Evolutionary conservation across 2,329 filamentous ascomycete species (phyloP), one percentile per base, ranked within the genome.

Genomic region (Corynespora cassiicola): DNA sequence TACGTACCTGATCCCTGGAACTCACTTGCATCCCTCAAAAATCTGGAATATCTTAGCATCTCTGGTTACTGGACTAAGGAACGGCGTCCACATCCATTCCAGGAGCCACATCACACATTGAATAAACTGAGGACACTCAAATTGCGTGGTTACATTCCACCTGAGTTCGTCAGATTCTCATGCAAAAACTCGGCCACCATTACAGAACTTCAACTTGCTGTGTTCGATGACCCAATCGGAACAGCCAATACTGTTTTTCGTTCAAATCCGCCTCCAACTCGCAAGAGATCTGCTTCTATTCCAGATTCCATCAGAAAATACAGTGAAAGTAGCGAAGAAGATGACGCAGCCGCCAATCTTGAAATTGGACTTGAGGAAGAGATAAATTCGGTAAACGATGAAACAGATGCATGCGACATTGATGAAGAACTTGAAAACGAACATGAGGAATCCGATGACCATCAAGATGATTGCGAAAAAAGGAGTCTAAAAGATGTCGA

Each of bases 41-140:
- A 50, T 30, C 22, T 52, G 6, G 42, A 47, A 16, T 44, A 50
- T 39, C 34, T 52, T 2, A 45, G 50, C 15, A 31, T 52, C 2
- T 35, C 34, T 2, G 36, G 36, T 2, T 37, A 34, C 19, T 42
- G 35, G 37, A 19, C 6, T 17, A 31, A 31, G 12, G 15, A 9
- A 2, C 9, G 15, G 6, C 6, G 5, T 8, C 4, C 6, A 5
- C 12, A 23, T 6, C 30, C 27, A 3, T 35, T 37, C 12, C 6
- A 12, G 7, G 17, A 7, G 11, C 12, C 34, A 11, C 18, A 11
- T 7, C 11, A 29, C 4, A n/a, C 6, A n/a, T 9, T 49, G 31
- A 3, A 26, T 2, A 46, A 44, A n/a, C 17, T 52, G 10, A 14
- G 18, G 3, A 47, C 38, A 2, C 21, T 49, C 12, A 52, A 44